These are phyloP conservation scores for Candida sp. DNA, from an alignment of 1,139 yeast genomes.

Conservation along the genomic window DNA sequence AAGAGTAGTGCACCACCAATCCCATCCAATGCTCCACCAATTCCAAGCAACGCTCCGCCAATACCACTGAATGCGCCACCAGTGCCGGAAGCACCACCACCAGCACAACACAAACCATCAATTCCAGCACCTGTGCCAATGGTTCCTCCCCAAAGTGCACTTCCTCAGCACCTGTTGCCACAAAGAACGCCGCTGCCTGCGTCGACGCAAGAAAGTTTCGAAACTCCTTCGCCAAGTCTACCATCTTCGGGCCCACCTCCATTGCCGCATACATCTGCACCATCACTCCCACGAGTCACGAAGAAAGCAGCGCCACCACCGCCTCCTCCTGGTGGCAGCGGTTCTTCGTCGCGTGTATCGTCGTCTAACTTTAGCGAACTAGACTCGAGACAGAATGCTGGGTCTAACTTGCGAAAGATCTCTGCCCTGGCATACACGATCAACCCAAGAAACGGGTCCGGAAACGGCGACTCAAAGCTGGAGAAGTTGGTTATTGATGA, in stretches of 20 bases:
- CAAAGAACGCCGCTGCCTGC: constrained; percentile 10
- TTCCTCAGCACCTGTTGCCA: constrained; percentile 5
- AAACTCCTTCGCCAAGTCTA: constrained; percentile 15
- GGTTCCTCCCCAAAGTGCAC: constrained; percentile 8
- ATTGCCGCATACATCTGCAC: constrained; percentile 20
- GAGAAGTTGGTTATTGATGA: constrained; percentile 65
- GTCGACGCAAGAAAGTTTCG: constrained; percentile 5
- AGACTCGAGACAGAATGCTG: constrained; percentile 52
- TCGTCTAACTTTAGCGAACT: constrained; percentile 21
- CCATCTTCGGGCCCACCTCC: constrained; percentile 19
- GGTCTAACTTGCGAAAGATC: constrained; percentile 55
- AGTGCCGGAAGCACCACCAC: constrained; percentile 17
- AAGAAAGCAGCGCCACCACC: constrained; percentile 43
- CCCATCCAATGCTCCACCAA: constrained; percentile 14
- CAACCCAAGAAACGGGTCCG: constrained; percentile 11
- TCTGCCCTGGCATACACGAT: constrained; percentile 65
- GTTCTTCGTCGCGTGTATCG: constrained; percentile 7
- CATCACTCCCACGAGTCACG: constrained; percentile 18
- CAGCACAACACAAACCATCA: background rate
- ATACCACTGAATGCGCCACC: constrained; percentile 17
- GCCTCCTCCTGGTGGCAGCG: constrained; percentile 13
- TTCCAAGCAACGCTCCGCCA: constrained; percentile 12
- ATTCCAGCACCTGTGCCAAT: constrained; percentile 3
- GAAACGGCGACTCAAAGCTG: constrained; percentile 15
- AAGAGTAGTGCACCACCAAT: constrained; percentile 11